Percentiles rank a stretch among this genome's conserved stretches.
Conservation (phyloP, 2,329 filamentous ascomycete genomes). For the Penicillium sp. region DNA sequence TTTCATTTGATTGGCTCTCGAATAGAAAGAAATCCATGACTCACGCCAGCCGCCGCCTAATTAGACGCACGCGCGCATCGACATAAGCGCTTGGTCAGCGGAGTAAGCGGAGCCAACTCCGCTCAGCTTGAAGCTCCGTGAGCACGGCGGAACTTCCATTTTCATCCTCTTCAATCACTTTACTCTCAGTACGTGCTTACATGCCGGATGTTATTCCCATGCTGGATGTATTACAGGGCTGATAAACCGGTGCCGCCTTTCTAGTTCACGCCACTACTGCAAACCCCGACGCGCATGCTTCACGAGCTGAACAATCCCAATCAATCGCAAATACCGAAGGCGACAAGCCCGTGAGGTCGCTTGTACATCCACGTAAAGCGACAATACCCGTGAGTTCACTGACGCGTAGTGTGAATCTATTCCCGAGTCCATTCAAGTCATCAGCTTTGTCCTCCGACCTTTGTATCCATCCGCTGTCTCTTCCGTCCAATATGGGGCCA, state of each 20-base stretch:
- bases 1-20: background rate
- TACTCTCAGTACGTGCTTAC: background rate
- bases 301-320: background rate
- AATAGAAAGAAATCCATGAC: background rate
- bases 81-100: conserved; percentile 10
- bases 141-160: background rate
- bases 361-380: background rate
- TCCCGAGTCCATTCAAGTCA: background rate
- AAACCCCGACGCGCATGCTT: conserved; percentile 7
- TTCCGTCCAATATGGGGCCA: background rate
- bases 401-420: background rate
- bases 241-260: background rate
- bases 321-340: background rate
- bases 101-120: conserved; percentile 8
- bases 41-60: background rate
- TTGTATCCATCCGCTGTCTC: background rate
- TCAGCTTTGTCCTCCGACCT: background rate
- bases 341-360: background rate
- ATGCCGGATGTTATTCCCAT: background rate
- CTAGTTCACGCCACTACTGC: background rate
- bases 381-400: background rate
- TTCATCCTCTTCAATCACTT: background rate
- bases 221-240: background rate
- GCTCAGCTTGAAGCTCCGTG: conserved; percentile 6
- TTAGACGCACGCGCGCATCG: conserved; percentile 1